Evolutionary conservation across 2,329 filamentous ascomycete species (phyloP), one percentile per base, ranked within the genome.

Genomic region (Xylaria sp.): DNA sequence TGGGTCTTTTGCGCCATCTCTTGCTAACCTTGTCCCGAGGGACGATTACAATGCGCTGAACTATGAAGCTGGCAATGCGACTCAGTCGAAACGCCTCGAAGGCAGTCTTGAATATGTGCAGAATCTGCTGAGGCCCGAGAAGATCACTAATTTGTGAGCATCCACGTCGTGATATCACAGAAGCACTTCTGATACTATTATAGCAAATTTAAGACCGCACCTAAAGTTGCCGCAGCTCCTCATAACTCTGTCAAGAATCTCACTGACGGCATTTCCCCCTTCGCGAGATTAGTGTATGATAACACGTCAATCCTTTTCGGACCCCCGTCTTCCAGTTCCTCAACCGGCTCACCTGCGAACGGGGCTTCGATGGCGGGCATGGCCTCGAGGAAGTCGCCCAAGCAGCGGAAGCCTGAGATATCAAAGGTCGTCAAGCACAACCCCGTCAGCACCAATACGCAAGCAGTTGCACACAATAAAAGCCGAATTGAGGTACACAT

Each of bases 71-170:
- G 81, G 84, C 50, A 86, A 83, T 70, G 82, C 88, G 28, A 83
- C 85, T 57, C 85, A 87, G 37, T 90, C 92, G 23, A 87, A 88
- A 77, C 88, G 89, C 72, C 83, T 94, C 56, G 90, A 92, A 74
- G 89, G 91, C 74, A 91, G 90, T 12, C 85, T 94, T 55, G 87
- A 91, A 74, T 90, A 95, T 78, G 84, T 98, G 37, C 88, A 93
- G 66, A 89, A 90, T 71, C 86, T 97, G 50, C 81, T 98, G 65
- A 89, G 90, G 76, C 87, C 90, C 1, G 87, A 90, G n/a, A 90
- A 90, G 70, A 83, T 92, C 71, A 91, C 91, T 10, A 83, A 91
- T 75, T 93, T 88, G 91, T 92, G 81, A 78, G 84, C 76, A 61
- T 46, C 18, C 48, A 52, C 54, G 7, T 57, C 23, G 18, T 32